Evolutionary conservation across 2,329 filamentous ascomycete genomes (phyloP).

Genomic region (Herpomyces periplanetae): DNA sequence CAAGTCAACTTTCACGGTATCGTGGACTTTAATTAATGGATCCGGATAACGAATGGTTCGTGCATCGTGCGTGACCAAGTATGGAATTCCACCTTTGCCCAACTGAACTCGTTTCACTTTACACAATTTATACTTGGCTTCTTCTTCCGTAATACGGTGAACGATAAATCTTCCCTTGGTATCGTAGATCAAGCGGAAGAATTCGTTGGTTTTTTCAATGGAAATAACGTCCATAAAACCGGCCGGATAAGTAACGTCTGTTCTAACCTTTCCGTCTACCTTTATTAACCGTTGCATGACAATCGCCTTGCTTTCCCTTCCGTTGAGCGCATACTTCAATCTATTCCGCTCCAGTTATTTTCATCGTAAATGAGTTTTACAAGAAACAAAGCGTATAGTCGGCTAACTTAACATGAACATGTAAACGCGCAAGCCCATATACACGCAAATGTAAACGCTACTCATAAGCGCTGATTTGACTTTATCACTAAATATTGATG

Average conservation of each 20-base stretch:
- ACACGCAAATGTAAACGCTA: no score
- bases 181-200: conserved; percentile 99
- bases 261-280: conserved; percentile 98
- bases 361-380: conserved; percentile 2
- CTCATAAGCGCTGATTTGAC: no score
- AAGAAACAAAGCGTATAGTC: no score
- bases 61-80: conserved; percentile 99
- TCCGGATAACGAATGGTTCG: conserved; percentile 99
- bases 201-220: conserved; percentile 98
- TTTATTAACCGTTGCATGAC: conserved; percentile 98
- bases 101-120: conserved; percentile 99
- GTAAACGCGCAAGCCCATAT: no score
- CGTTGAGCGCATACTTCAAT: conserved; percentile 98
- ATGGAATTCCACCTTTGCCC: conserved; percentile 98
- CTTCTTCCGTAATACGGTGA: conserved; percentile 91
- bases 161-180: conserved; percentile 99
- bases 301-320: conserved; percentile 84
- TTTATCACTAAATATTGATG: no score
- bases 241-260: conserved; percentile 80
- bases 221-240: conserved; percentile 98
- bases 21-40: conserved; percentile 95
- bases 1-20: conserved; percentile 97
- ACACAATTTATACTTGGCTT: conserved; percentile 98
- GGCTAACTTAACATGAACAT: no score
- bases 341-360: conserved; percentile 13